Evolutionary conservation across 2,329 filamentous ascomycete genomes (phyloP), one percentile per base, ranked within the genome.

Genomic region (Ascochyta clinopodiicola): DNA sequence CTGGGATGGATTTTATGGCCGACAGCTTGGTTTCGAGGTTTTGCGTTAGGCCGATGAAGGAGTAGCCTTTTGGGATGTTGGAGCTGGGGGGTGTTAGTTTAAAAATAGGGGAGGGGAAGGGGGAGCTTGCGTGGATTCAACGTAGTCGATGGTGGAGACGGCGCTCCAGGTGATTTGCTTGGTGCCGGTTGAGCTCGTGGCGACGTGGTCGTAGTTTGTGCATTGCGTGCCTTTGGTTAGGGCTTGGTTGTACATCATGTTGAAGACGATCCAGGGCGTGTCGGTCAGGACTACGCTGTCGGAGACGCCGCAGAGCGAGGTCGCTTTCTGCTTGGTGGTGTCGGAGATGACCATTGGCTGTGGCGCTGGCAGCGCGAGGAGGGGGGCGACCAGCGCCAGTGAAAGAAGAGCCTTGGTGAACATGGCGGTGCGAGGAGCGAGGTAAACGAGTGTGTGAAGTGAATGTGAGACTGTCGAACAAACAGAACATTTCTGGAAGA

Each of bases 211-310:
- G 59, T 76, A 80, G 40, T 69, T 69, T 1, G 77, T 79, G 66
- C 78, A 80, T 35, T 73, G 73, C 15, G 70, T 75, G 7, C 78
- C 78, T 7, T 68, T 67, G 35, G 77, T 78, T 43, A 69, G 59
- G 27, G 71, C 64, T 44, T 75, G 72, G 60, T 77, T 77, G 68
- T 80, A 80, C 51, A 77, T 76, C 77, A 80, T 80, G 59, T 77
- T 78, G 62, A 72, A 79, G 15, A 80, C 76, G 37, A 80, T 79
- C 77, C 77, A 79, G 8, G 76, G 76, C 0, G 77, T 78, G 44
- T 71, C 70, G 10, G 67, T 63, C 24, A 80, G 65, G 45, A 79
- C 61, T 22, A 66, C 42, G 35, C 60, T 63, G n/a, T 62, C 55
- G 9, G 57, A 52, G 6, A 46, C 53, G 3, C 59, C 61, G 13